These are phyloP conservation scores for Rhytidiadelphus loreus DNA, from an alignment of 225 moss, liverwort and hornwort genomes.

Conservation along the genomic window DNA sequence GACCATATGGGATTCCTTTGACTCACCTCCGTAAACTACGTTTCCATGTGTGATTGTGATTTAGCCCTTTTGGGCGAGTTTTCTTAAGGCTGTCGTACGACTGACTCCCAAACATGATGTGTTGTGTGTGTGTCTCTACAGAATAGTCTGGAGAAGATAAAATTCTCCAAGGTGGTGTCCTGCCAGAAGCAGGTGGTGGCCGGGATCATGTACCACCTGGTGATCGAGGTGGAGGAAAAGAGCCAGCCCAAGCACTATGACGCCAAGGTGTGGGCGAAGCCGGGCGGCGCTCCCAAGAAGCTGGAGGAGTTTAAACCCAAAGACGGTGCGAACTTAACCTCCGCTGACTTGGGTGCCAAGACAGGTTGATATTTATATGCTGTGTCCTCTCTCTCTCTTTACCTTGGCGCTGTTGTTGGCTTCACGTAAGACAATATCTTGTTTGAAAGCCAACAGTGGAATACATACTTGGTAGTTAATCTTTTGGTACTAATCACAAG, in stretches of 20 bases:
- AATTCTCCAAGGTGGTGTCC: constrained; percentile 45
- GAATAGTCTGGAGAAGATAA: constrained; percentile 42
- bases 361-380: constrained; percentile 22
- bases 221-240: constrained; percentile 44
- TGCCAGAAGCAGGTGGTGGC: constrained; percentile 50
- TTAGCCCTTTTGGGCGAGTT: neutral
- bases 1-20: neutral
- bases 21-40: neutral
- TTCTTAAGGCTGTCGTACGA: neutral
- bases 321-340: constrained; percentile 33
- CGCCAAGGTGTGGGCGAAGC: constrained; percentile 61
- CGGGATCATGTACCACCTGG: constrained; percentile 41
- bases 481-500: neutral
- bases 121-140: neutral
- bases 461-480: neutral
- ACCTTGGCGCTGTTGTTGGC: neutral
- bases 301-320: constrained; percentile 54
- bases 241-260: constrained; percentile 36
- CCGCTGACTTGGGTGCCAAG: constrained; percentile 34
- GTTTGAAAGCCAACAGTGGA: neutral
- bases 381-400: neutral
- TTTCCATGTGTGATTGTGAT: neutral
- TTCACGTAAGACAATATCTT: neutral
- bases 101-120: neutral
- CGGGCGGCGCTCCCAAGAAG: constrained; percentile 31